Percentiles rank a stretch among this genome's conserved stretches.
These are phyloP conservation scores for Dendrobium huoshanense DNA, from an alignment of 106 monocot species.

Conservation along the genomic window DNA sequence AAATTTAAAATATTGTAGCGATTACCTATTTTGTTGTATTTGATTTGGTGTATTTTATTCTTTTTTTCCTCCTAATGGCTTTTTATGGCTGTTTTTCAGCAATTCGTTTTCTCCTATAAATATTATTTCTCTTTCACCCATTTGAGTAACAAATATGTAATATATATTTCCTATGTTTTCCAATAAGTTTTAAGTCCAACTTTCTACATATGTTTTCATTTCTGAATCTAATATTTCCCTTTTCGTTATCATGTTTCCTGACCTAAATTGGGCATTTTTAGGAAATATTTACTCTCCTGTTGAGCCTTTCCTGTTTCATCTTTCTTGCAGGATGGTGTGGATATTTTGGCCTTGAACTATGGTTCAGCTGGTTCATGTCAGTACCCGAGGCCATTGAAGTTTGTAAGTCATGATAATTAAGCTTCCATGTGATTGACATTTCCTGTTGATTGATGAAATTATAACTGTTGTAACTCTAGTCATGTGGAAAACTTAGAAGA, in stretches of 20 bases:
- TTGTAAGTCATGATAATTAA: conserved; percentile 43
- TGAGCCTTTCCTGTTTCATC: neutral
- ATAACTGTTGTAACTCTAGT: neutral
- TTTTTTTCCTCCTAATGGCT: no score
- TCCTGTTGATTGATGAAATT: neutral
- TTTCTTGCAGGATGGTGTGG: conserved; percentile 67
- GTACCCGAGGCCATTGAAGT: conserved; percentile 67
- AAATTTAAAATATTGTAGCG: no score
- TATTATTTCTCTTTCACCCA: no score
- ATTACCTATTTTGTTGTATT: no score
- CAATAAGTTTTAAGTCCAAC: neutral
- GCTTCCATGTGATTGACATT: neutral
- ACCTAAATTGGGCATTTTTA: no score
- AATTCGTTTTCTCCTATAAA: no score
- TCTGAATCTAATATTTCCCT: neutral
- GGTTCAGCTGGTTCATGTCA: conserved; percentile 83
- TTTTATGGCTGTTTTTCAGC: no score
- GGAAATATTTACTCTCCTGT: neutral
- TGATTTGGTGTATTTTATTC: no score
- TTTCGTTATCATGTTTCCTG: no score
- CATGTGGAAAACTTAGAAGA: neutral
- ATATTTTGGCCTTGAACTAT: conserved; percentile 92
- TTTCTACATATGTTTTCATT: neutral
- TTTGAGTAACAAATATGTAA: no score
- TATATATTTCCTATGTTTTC: no score